Percentiles rank a stretch among this genome's conserved stretches.
Evolutionary conservation across 768 basidiomycete genomes (phyloP).

Genomic region (Lactarius sanguifluus): DNA sequence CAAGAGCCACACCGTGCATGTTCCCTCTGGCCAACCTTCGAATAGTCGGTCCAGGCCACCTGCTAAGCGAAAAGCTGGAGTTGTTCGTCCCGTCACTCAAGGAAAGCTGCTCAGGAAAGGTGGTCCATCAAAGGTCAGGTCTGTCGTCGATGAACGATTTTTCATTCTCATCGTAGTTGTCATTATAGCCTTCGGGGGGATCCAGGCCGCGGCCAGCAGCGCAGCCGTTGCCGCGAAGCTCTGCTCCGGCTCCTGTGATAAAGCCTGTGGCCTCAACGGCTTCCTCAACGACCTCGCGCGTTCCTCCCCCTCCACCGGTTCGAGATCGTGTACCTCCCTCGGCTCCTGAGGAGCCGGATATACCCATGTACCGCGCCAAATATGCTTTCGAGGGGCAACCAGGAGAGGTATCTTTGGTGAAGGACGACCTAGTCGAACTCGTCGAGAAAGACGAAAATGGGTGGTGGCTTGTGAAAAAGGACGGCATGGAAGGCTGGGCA

Average conservation of each 20-base stretch:
- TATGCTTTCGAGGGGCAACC: constrained; percentile 92
- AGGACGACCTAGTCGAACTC: constrained; percentile 91
- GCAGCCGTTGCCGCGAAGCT: constrained; percentile 61
- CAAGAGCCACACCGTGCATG: constrained; percentile 90
- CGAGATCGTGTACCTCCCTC: constrained; percentile 53
- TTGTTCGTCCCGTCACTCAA: constrained; percentile 79
- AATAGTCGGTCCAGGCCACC: constrained; percentile 79
- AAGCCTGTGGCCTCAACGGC: constrained; percentile 38
- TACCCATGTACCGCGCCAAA: constrained; percentile 80
- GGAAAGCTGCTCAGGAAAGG: constrained; percentile 79
- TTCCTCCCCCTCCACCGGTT: constrained; percentile 44
- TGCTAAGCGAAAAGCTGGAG: constrained; percentile 85
- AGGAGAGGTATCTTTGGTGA: constrained; percentile 85
- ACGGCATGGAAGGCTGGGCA: constrained; percentile 86
- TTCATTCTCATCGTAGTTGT: constrained; percentile 12
- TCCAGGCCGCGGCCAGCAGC: constrained; percentile 54
- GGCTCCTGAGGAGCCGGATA: constrained; percentile 56
- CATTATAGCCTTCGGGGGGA: constrained; percentile 29
- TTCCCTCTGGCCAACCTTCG: constrained; percentile 84
- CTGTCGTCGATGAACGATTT: constrained; percentile 6
- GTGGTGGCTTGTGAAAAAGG: constrained; percentile 96
- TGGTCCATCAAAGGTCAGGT: constrained; percentile 55
- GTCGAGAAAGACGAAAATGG: constrained; percentile 92
- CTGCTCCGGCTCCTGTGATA: constrained; percentile 41
- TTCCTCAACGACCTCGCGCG: constrained; percentile 44